Evolutionary conservation across 2,329 filamentous ascomycete species (phyloP).

Genomic region (Trichoderma hamatum): DNA sequence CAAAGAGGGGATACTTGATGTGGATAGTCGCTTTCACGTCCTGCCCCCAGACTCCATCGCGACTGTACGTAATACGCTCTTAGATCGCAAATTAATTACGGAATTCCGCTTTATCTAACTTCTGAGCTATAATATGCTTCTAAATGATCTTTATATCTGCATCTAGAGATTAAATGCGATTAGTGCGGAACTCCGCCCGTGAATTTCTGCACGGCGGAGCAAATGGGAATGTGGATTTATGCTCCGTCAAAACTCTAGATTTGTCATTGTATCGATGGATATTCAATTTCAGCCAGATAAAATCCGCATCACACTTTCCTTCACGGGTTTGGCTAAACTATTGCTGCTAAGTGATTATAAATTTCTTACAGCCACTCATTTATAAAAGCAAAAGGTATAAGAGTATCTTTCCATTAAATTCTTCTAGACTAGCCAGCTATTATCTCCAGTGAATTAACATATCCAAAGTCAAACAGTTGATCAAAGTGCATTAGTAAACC

Average conservation of each 20-base stretch:
- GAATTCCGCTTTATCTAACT: not conserved
- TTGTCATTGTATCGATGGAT: not conserved
- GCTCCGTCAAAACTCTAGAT: not conserved
- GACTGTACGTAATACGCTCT: not conserved
- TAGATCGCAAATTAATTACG: not conserved
- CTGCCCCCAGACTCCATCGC: not conserved
- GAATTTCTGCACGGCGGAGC: not conserved
- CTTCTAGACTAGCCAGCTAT: too few species aligned
- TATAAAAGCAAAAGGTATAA: not conserved
- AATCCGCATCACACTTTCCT: not conserved
- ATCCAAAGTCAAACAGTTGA: not conserved
- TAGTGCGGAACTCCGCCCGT: conserved; percentile 9
- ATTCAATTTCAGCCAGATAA: not conserved
- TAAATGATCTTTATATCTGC: not conserved
- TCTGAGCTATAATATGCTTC: not conserved
- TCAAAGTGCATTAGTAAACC: not conserved
- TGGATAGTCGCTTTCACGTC: not conserved
- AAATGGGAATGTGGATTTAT: not conserved
- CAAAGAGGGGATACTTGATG: not conserved
- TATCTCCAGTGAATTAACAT: not conserved
- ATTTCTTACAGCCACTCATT: not conserved
- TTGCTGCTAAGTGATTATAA: not conserved
- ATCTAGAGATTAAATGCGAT: not conserved
- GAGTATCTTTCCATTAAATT: not conserved
- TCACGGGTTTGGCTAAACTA: not conserved